Evolutionary conservation across 208 protist species (phyloP).

Genomic region (Crithidia thermophila): DNA sequence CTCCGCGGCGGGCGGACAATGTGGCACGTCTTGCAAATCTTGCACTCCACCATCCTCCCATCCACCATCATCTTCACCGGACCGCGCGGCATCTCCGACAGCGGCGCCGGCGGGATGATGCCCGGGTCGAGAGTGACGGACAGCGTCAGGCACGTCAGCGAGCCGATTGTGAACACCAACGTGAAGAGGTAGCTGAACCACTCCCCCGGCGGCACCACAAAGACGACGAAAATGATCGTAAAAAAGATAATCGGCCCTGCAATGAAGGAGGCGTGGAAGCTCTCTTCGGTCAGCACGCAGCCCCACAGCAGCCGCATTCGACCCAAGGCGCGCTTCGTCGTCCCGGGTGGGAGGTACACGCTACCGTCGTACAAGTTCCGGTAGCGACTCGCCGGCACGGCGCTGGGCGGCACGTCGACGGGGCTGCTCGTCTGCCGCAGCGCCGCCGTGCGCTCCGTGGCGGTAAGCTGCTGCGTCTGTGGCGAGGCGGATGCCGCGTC

Average conservation of each 20-base stretch:
- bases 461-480: constrained; percentile 1
- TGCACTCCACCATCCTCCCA: constrained; percentile 48
- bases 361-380: constrained; percentile 12
- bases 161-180: constrained; percentile 29
- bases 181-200: constrained; percentile 53
- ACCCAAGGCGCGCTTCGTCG: constrained; percentile 57
- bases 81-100: constrained; percentile 8
- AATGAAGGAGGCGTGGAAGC: constrained; percentile 45
- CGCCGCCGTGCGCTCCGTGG: neutral
- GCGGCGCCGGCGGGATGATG: constrained; percentile 60
- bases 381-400: constrained; percentile 16
- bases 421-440: neutral
- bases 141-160: constrained; percentile 53
- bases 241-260: constrained; percentile 40
- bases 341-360: constrained; percentile 19
- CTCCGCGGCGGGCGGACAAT: constrained; percentile 78
- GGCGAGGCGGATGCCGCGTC: neutral
- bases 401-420: constrained; percentile 20
- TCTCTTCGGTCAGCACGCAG: constrained; percentile 48
- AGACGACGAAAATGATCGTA: constrained; percentile 41
- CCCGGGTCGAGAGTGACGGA: constrained; percentile 73
- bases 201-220: constrained; percentile 58
- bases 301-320: constrained; percentile 39
- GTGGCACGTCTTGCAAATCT: constrained; percentile 83
- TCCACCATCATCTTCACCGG: constrained; percentile 36